These are phyloP conservation scores for Blumeriella jaapii DNA, from an alignment of 2,329 filamentous ascomycete species.

Conservation along the genomic window DNA sequence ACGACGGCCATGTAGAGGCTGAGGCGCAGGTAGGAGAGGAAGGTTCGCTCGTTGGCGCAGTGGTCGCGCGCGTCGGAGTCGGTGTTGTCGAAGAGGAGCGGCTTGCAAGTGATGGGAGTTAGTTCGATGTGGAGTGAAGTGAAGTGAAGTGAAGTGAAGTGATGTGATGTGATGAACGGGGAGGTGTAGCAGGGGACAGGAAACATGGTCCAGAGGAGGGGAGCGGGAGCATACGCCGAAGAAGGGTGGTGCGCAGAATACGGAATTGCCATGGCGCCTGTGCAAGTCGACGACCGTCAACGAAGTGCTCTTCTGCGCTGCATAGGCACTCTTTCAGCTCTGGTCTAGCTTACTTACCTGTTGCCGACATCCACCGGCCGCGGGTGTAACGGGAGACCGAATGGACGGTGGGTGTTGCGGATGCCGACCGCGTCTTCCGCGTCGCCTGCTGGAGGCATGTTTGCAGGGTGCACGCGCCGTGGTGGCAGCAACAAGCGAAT, in stretches of 20 bases:
- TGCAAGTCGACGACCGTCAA: too few relatives aligned
- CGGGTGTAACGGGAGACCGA: slow-evolving; percentile 37
- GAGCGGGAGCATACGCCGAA: too few relatives aligned
- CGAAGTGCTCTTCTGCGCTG: too few relatives aligned
- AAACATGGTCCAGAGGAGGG: too few relatives aligned
- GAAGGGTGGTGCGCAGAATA: slow-evolving; percentile 22
- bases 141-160: too few relatives aligned
- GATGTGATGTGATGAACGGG: too few relatives aligned
- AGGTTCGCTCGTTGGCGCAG: slow-evolving; percentile 38
- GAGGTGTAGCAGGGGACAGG: too few relatives aligned
- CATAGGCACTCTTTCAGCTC: too few relatives aligned
- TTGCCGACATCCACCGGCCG: slow-evolving; percentile 29
- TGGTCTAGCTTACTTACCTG: slow-evolving; percentile 11
- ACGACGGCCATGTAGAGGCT: slow-evolving; percentile 66
- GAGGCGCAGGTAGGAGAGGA: slow-evolving; percentile 21
- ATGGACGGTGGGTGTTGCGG: slow-evolving; percentile 33
- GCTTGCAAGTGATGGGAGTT: too few relatives aligned
- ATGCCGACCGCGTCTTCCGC: slow-evolving; percentile 16
- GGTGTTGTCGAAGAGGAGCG: slow-evolving; percentile 54
- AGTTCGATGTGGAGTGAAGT: too few relatives aligned
- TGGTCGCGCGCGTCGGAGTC: slow-evolving; percentile 51
- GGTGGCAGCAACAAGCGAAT: too few relatives aligned
- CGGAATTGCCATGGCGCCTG: slow-evolving; percentile 14
- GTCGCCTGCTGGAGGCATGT: slow-evolving; percentile 9
- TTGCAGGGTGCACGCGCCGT: too few relatives aligned